Base-by-base conservation (phyloP, 1,284 basidiomycete genomes). In the Boletus mariae region DNA sequence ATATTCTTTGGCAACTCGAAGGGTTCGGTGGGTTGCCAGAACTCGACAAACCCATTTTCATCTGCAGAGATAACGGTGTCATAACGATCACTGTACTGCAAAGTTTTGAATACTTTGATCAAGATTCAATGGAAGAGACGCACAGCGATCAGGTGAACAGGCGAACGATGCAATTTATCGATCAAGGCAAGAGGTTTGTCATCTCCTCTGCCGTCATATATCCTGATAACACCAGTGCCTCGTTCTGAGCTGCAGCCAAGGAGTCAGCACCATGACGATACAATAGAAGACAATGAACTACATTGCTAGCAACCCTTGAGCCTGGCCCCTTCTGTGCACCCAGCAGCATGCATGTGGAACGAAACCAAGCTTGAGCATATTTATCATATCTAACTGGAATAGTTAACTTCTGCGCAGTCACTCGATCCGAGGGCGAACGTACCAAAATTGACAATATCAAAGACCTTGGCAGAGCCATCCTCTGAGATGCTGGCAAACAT, bases 361-460 rank as follows among this genome's bases (percentile, higher is more conserved):
- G 66, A 84, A 98, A 0, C 82, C 85, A 47, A 99, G 76, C 64
- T 93, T 92, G 57, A 99, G 82, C 74, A 98, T 98, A 70, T 98
- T 99, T 70, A 99, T 99, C 90, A 99, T 97, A 71, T 99, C 94
- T 97, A 38, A 25, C 45, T 26, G 10, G 45, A 47, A 20, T 15
- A 5, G 9, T 49, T 8, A 49, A 32, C 26, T n/a, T 46, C 45
- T 43, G 43, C 13, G 17, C 23, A 20, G 44, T 26, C 34, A 23
- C 26, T 28, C n/a, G 31, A 20, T 32, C 38, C 23, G 32, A 52
- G 25, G 31, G 2, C 13, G 42, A 40, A 41, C 54, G 67, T 63
- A 93, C 93, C 94, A 70, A 97, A 97, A 72, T 98, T 98, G 60
- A 97, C 80, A 1, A 99, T 94, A 68, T 99, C 97, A 68, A 98